These are phyloP conservation scores for Metarhizium humberi DNA, from an alignment of 2,329 filamentous ascomycete species.

Conservation along the genomic window DNA sequence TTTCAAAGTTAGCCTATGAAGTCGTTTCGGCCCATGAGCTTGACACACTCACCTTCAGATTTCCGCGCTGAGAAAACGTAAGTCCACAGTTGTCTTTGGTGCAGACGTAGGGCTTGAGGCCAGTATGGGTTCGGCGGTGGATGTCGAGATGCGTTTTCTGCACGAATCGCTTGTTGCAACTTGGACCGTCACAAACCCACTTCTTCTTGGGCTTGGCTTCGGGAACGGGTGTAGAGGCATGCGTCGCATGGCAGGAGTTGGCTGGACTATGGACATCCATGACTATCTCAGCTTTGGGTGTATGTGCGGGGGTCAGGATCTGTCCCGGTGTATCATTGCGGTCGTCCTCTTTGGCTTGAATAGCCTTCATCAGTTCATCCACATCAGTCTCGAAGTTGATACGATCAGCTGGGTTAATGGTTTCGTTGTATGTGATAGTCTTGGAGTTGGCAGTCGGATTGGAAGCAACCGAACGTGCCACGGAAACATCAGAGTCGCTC, in stretches of 20 bases:
- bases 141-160: constrained; percentile 93
- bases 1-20: not conserved
- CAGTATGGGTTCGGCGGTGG: constrained; percentile 80
- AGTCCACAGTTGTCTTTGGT: constrained; percentile 64
- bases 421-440: constrained; percentile 35
- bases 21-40: not conserved
- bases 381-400: constrained; percentile 70
- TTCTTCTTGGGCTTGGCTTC: constrained; percentile 39
- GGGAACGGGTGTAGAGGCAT: constrained; percentile 11
- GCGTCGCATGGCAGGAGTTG: constrained; percentile 20
- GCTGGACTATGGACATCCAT: constrained; percentile 14
- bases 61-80: constrained; percentile 81
- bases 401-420: constrained; percentile 36
- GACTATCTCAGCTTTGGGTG: constrained; percentile 6
- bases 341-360: constrained; percentile 56
- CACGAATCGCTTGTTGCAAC: constrained; percentile 73
- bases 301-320: constrained; percentile 13
- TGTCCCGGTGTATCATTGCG: constrained; percentile 19
- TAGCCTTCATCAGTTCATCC: constrained; percentile 80
- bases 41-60: constrained; percentile 59
- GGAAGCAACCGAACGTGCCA: constrained; percentile 12
- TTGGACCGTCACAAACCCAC: constrained; percentile 64
- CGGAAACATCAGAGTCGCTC: constrained; percentile 23
- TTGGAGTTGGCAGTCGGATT: constrained; percentile 26
- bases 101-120: constrained; percentile 77